phyloP scores from a whole-genome alignment of 345 rosid genomes.

The Ricinus communis region DNA sequence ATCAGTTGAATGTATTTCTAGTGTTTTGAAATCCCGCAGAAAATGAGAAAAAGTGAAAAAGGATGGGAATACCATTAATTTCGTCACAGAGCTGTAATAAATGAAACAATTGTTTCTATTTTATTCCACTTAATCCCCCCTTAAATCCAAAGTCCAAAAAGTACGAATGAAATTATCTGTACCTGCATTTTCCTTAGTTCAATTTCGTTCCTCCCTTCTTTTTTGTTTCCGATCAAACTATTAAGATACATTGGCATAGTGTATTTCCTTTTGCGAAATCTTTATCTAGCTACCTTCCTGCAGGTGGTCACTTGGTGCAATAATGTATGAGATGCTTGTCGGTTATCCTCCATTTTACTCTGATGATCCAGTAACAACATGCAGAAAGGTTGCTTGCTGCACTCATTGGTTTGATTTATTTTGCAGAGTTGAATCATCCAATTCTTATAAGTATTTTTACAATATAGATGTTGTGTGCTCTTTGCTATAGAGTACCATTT shows the following conservation, averaged over 20 bases:
- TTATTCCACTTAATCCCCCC: neutral
- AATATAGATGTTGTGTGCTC: neutral
- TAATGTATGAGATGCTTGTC: slow-evolving; percentile 88
- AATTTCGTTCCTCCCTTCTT: neutral
- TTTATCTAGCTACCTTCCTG: slow-evolving; percentile 23
- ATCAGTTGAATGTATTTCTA: neutral
- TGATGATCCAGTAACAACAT: slow-evolving; percentile 82
- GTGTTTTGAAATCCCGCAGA: neutral
- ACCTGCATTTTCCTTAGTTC: neutral
- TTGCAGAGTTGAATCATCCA: slow-evolving; percentile 1
- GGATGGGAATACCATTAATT: neutral
- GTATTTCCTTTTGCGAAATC: slow-evolving; percentile 16
- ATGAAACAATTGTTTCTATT: neutral
- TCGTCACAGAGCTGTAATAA: neutral
- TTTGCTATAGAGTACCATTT: neutral
- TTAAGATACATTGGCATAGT: neutral
- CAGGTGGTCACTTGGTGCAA: slow-evolving; percentile 97
- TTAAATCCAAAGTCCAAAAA: neutral
- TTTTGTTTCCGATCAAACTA: neutral
- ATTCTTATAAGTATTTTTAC: neutral
- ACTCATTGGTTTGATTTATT: too few relatives aligned
- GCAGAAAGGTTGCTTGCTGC: slow-evolving; percentile 72
- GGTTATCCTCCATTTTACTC: slow-evolving; percentile 86
- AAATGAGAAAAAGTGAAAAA: neutral
- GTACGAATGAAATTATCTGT: neutral